Evolutionary conservation across 306 rosid species (phyloP).

Genomic region (Spatholobus suberectus): DNA sequence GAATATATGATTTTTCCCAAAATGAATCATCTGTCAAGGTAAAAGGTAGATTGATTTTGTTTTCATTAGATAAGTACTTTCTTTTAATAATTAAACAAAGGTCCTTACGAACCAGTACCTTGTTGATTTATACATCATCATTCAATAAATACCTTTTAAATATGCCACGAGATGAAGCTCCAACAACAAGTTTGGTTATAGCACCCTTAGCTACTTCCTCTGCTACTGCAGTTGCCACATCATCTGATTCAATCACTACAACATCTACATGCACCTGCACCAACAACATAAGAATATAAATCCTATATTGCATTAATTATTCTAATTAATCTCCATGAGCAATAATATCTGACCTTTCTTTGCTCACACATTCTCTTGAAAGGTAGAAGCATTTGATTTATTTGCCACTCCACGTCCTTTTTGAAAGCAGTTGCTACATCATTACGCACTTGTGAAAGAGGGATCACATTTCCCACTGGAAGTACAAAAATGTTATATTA

Average conservation of each 20-base stretch:
- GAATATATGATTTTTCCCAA: neutral
- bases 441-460: conserved; percentile 66
- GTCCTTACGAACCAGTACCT: neutral
- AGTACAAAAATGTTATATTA: conserved; percentile 36
- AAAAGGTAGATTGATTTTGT: conserved; percentile 19
- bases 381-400: conserved; percentile 73
- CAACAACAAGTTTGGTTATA: conserved; percentile 73
- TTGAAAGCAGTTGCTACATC: conserved; percentile 69
- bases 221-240: conserved; percentile 72
- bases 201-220: conserved; percentile 67
- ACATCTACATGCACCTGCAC: conserved; percentile 79
- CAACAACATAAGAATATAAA: conserved; percentile 10
- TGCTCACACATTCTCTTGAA: conserved; percentile 73
- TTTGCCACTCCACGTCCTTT: conserved; percentile 73
- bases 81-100: conserved; percentile 7
- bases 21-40: conserved; percentile 1
- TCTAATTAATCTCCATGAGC: conserved; percentile 31
- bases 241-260: conserved; percentile 79
- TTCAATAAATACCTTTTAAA: conserved; percentile 71
- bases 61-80: neutral
- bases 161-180: conserved; percentile 76
- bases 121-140: conserved; percentile 7
- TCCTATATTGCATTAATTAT: conserved; percentile 28
- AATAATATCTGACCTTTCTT: conserved; percentile 66
- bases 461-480: conserved; percentile 84